Evolutionary conservation across 345 rosid species (phyloP).

Genomic region (Eucalyptus virginea): DNA sequence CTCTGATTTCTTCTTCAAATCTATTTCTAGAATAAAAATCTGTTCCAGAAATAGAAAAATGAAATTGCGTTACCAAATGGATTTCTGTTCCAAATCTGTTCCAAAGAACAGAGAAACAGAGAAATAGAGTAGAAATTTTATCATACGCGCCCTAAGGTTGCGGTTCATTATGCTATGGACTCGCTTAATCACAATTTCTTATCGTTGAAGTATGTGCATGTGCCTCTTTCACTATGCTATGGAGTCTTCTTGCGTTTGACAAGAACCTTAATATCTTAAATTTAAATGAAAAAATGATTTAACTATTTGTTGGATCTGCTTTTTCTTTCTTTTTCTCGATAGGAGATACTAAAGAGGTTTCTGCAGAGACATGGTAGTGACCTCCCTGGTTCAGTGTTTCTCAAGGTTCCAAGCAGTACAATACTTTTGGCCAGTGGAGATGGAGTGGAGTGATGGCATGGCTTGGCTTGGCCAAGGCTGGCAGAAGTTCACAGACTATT

Average conservation of each 20-base stretch:
- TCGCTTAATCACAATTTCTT: not conserved
- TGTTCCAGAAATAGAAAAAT: no score
- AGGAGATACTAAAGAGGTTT: not conserved
- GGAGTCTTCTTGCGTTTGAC: not conserved
- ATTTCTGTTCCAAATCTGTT: no score
- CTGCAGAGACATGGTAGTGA: not conserved
- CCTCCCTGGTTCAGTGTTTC: not conserved
- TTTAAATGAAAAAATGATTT: no score
- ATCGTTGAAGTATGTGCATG: not conserved
- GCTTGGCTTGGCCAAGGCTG: not conserved
- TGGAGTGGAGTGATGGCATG: not conserved
- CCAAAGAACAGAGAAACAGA: no score
- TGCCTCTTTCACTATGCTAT: not conserved
- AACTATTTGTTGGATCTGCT: not conserved
- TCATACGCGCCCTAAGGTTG: no score
- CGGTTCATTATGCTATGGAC: not conserved
- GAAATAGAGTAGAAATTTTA: no score
- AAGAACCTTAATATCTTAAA: not conserved
- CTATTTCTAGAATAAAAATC: no score
- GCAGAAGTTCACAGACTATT: not conserved
- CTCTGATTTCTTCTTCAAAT: no score
- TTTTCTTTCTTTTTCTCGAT: not conserved
- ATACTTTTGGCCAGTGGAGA: not conserved
- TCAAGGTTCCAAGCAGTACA: not conserved
- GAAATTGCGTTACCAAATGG: no score